Evolutionary conservation across 1,284 basidiomycete species (phyloP).

Genomic region (Psilocybe mexicana): DNA sequence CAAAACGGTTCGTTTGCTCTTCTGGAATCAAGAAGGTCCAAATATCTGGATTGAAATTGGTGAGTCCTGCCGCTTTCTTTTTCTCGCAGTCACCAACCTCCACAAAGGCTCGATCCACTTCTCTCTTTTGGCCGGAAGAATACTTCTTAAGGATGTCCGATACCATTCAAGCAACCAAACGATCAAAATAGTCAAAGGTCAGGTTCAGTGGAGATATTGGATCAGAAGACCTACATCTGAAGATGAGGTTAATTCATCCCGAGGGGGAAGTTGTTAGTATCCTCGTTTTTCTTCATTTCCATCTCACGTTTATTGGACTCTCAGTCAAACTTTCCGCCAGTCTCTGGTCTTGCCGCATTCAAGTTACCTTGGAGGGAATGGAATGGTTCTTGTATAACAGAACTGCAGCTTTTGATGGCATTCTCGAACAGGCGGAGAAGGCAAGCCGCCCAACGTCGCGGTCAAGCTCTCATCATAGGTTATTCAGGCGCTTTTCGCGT

Average conservation of each 20-base stretch:
- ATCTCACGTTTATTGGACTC: not conserved
- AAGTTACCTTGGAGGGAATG: conserved; percentile 76
- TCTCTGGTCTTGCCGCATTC: conserved; percentile 73
- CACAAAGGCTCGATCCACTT: conserved; percentile 82
- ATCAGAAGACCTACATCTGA: conserved; percentile 69
- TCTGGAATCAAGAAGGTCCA: conserved; percentile 70
- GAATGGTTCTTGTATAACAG: conserved; percentile 92
- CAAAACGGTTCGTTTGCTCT: conserved; percentile 57
- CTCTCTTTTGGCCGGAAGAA: conserved; percentile 83
- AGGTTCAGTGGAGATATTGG: conserved; percentile 93
- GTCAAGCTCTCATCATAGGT: conserved; percentile 26
- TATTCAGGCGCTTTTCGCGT: conserved; percentile 22
- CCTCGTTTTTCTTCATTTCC: not conserved
- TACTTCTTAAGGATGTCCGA: conserved; percentile 81
- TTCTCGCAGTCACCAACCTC: not conserved
- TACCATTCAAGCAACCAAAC: conserved; percentile 93
- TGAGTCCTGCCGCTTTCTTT: conserved; percentile 30
- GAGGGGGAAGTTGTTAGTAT: conserved; percentile 52
- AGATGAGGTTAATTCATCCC: conserved; percentile 61
- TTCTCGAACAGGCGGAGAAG: conserved; percentile 71
- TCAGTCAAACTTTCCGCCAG: conserved; percentile 36
- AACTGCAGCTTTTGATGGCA: conserved; percentile 84
- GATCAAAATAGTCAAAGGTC: conserved; percentile 77
- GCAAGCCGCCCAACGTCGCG: conserved; percentile 32
- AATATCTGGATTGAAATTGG: conserved; percentile 81